These are phyloP conservation scores for Protea cynaroides DNA, from an alignment of 164 flowering plant genomes.

Conservation along the genomic window DNA sequence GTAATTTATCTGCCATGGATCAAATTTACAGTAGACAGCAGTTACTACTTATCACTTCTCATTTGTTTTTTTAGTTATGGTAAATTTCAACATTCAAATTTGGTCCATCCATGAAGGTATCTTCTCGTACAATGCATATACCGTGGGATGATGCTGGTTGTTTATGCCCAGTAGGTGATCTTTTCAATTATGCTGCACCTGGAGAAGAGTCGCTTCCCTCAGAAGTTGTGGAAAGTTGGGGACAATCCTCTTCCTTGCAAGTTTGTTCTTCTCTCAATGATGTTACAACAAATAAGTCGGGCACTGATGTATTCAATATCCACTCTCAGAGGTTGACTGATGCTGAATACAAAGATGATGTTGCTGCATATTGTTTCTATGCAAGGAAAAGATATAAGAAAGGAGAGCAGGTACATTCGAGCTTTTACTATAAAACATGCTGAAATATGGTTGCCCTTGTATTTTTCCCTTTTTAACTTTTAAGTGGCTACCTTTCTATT, in stretches of 20 bases:
- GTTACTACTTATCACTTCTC: background rate
- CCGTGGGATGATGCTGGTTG: constrained; percentile 99
- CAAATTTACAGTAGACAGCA: background rate
- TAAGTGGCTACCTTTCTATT: too few relatives aligned
- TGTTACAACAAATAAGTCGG: constrained; percentile 10
- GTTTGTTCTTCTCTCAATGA: constrained; percentile 11
- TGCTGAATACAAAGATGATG: constrained; percentile 62
- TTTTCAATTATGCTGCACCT: constrained; percentile 89
- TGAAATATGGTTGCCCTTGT: background rate
- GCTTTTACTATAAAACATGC: background rate
- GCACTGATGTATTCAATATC: constrained; percentile 19
- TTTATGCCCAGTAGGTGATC: constrained; percentile 93
- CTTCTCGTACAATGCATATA: constrained; percentile 81
- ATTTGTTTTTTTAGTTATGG: background rate
- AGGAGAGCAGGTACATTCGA: constrained; percentile 75
- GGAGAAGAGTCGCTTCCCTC: constrained; percentile 36
- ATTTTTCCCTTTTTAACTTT: too few relatives aligned
- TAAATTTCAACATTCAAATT: too few relatives aligned
- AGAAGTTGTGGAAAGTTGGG: constrained; percentile 16
- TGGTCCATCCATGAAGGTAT: constrained; percentile 47
- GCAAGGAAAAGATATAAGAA: constrained; percentile 57
- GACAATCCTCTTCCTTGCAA: constrained; percentile 15
- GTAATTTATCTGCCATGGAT: too few relatives aligned
- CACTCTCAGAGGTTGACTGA: constrained; percentile 49
- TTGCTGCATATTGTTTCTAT: constrained; percentile 77